Conservation (phyloP, 441 rosid genomes). For the Bruguiera hainesii region DNA sequence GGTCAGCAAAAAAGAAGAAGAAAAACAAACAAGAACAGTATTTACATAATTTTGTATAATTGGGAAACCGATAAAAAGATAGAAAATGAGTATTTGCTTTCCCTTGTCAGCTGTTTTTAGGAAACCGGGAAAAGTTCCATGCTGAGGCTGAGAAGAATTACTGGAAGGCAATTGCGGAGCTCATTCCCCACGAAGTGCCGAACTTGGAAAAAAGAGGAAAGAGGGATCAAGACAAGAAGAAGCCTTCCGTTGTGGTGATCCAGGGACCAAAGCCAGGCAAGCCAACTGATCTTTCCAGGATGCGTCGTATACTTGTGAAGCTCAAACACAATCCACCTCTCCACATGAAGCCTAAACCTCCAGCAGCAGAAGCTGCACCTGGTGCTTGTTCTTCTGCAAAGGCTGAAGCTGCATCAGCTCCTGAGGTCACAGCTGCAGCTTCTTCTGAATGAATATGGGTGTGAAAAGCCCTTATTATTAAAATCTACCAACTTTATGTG, state of each 20-base stretch:
- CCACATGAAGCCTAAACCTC: conserved; percentile 68
- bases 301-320: conserved; percentile 72
- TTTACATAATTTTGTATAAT: no score
- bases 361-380: conserved; percentile 34
- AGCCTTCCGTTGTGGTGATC: conserved; percentile 48
- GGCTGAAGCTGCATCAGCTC: conserved; percentile 26
- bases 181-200: conserved; percentile 74
- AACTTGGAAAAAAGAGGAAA: conserved; percentile 79
- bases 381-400: conserved; percentile 11
- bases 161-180: conserved; percentile 88
- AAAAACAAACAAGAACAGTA: no score
- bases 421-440: conserved; percentile 25
- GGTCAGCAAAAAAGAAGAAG: conserved; percentile 24
- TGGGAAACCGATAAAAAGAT: no score
- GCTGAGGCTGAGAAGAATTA: conserved; percentile 73
- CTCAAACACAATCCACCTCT: conserved; percentile 74
- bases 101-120: conserved; percentile 50
- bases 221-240: conserved; percentile 57
- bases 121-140: conserved; percentile 80
- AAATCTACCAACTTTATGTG: no score
- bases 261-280: conserved; percentile 98
- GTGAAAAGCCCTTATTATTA: conserved; percentile 5
- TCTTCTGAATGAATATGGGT: conserved; percentile 11
- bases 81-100: background rate
- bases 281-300: conserved; percentile 78